phyloP scores from a whole-genome alignment of 176 grass and related monocot genomes.

The Elymus sibiricus region DNA sequence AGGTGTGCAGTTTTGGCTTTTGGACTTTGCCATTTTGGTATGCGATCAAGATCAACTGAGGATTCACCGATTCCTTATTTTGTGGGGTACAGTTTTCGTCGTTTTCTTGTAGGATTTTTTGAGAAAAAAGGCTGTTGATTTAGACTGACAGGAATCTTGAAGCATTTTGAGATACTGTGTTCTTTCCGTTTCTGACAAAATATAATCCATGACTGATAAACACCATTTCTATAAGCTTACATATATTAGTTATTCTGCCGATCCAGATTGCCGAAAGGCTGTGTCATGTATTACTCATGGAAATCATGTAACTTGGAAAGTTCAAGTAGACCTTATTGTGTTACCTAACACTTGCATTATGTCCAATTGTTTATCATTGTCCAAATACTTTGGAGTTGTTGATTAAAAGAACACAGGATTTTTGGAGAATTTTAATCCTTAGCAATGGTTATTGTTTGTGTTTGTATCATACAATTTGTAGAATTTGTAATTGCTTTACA shows the following conservation, averaged over 20 bases:
- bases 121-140: constrained; percentile 15
- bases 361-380: background rate
- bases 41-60: background rate
- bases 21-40: background rate
- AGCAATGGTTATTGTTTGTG: background rate
- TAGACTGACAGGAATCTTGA: background rate
- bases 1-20: constrained; percentile 9
- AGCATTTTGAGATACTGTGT: background rate
- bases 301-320: background rate
- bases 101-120: background rate
- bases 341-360: background rate
- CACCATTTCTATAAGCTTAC: background rate
- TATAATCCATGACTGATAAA: background rate
- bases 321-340: background rate
- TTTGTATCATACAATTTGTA: background rate
- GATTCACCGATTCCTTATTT: background rate
- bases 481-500: background rate
- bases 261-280: background rate
- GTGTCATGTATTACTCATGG: constrained; percentile 14
- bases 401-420: background rate
- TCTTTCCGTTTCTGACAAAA: constrained; percentile 7
- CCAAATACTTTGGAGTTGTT: background rate
- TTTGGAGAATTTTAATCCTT: background rate
- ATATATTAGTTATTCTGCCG: background rate
- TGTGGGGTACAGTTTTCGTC: background rate